Percentiles rank a stretch among this genome's conserved stretches.
Evolutionary conservation across 228 moss, liverwort and hornwort species (phyloP).

Genomic region (Sphagnum magellanicum): DNA sequence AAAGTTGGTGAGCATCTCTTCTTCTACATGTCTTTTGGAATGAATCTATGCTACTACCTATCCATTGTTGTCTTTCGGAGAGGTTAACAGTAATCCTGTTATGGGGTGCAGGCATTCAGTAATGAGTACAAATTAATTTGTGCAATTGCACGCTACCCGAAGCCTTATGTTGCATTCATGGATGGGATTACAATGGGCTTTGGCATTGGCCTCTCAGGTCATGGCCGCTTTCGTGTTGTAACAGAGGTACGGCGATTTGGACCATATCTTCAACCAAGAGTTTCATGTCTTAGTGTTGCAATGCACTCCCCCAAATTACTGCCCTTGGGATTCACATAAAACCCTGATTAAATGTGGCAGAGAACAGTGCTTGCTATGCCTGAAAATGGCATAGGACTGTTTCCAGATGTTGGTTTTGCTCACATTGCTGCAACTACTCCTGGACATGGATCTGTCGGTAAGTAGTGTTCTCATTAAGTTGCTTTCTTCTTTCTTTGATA

Average conservation of each 20-base stretch:
- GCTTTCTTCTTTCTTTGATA: neutral
- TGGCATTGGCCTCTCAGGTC: slow-evolving; percentile 89
- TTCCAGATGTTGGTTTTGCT: slow-evolving; percentile 96
- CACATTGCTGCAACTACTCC: slow-evolving; percentile 69
- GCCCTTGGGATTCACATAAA: neutral
- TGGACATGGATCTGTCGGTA: slow-evolving; percentile 86
- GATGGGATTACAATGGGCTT: slow-evolving; percentile 99
- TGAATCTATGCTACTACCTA: neutral
- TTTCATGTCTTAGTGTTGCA: too few relatives aligned
- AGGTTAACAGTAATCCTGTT: too few relatives aligned
- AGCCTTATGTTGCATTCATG: slow-evolving; percentile 92
- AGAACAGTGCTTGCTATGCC: slow-evolving; percentile 90
- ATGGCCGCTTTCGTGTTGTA: slow-evolving; percentile 78
- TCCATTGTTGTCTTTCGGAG: neutral
- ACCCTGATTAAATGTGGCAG: slow-evolving; percentile 29
- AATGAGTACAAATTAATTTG: slow-evolving; percentile 92
- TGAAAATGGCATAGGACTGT: slow-evolving; percentile 91
- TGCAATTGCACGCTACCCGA: slow-evolving; percentile 71
- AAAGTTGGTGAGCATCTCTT: neutral
- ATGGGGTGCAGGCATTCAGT: slow-evolving; percentile 49
- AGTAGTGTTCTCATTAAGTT: slow-evolving; percentile 6
- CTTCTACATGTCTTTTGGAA: neutral
- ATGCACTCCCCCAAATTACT: neutral
- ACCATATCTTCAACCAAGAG: too few relatives aligned
- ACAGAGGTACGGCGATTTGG: slow-evolving; percentile 49